Evolutionary conservation across 179 eudicot genomes (phyloP).

Genomic region (Beta macrorhiza): DNA sequence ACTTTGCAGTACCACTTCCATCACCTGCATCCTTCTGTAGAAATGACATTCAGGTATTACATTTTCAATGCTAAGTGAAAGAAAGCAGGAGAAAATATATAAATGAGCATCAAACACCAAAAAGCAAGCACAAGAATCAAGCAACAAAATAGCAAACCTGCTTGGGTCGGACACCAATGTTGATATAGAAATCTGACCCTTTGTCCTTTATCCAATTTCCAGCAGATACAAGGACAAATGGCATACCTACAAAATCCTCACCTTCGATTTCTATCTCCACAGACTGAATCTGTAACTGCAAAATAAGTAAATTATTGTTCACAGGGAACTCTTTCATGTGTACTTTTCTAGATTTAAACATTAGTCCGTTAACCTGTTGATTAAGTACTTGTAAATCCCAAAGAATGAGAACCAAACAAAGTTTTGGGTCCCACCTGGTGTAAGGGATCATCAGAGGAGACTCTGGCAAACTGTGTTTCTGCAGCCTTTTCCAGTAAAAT

Average conservation of each 20-base stretch:
- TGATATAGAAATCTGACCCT: conserved; percentile 82
- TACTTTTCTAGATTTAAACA: not conserved
- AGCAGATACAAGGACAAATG: conserved; percentile 76
- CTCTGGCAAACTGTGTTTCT: conserved; percentile 59
- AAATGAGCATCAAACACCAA: not conserved
- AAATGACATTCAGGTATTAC: not conserved
- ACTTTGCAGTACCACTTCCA: conserved; percentile 77
- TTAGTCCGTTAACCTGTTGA: not conserved
- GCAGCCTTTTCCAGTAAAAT: conserved; percentile 55
- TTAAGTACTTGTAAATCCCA: not conserved
- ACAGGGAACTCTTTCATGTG: not conserved
- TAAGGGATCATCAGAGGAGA: conserved; percentile 42
- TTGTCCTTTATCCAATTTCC: conserved; percentile 83
- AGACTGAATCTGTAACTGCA: conserved; percentile 56
- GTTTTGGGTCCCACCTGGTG: conserved; percentile 45
- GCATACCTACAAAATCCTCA: conserved; percentile 69
- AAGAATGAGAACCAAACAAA: conserved; percentile 7
- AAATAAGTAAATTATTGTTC: conserved; percentile 16
- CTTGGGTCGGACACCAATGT: conserved; percentile 41
- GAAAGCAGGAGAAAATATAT: not conserved
- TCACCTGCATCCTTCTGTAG: conserved; percentile 68
- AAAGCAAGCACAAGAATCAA: not conserved
- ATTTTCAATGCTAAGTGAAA: conserved; percentile 10
- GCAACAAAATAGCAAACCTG: conserved; percentile 30
- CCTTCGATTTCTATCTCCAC: conserved; percentile 66